Conservation (phyloP, 768 basidiomycete species). For the Macrolepiota albuminosa region DNA sequence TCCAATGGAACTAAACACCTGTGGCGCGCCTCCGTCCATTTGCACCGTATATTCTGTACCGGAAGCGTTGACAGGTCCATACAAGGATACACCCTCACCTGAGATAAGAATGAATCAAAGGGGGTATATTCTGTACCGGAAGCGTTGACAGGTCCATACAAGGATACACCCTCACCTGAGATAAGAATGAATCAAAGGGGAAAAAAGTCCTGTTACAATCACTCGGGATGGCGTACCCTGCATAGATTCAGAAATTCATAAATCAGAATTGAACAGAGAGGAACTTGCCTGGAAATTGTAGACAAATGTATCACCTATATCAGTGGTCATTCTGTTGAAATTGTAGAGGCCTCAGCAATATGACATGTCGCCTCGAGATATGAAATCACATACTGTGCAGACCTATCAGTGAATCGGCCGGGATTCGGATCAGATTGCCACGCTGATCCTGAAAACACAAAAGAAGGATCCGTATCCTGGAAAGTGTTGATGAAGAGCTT, state of each 20-base stretch:
- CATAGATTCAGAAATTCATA: neutral
- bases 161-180: constrained; percentile 38
- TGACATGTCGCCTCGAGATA: neutral
- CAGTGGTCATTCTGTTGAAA: constrained; percentile 26
- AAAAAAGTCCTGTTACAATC: neutral
- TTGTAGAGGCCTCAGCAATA: neutral
- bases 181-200: neutral
- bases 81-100: constrained; percentile 44
- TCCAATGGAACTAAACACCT: constrained; percentile 18
- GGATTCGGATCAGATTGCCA: constrained; percentile 30
- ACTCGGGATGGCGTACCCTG: neutral
- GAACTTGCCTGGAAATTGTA: constrained; percentile 34
- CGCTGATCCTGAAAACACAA: constrained; percentile 26
- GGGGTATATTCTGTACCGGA: constrained; percentile 26
- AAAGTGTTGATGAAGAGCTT: constrained; percentile 20
- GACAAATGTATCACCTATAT: constrained; percentile 25
- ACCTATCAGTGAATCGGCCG: constrained; percentile 36
- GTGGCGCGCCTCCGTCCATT: constrained; percentile 25
- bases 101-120: neutral
- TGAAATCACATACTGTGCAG: constrained; percentile 30
- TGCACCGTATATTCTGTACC: constrained; percentile 30
- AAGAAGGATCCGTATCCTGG: constrained; percentile 32
- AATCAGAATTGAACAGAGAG: neutral
- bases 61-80: constrained; percentile 34
- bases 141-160: constrained; percentile 39